Evolutionary conservation across 2,329 filamentous ascomycete genomes (phyloP), one percentile per base, ranked within the genome.

Genomic region (Cyphellophora attinorum): DNA sequence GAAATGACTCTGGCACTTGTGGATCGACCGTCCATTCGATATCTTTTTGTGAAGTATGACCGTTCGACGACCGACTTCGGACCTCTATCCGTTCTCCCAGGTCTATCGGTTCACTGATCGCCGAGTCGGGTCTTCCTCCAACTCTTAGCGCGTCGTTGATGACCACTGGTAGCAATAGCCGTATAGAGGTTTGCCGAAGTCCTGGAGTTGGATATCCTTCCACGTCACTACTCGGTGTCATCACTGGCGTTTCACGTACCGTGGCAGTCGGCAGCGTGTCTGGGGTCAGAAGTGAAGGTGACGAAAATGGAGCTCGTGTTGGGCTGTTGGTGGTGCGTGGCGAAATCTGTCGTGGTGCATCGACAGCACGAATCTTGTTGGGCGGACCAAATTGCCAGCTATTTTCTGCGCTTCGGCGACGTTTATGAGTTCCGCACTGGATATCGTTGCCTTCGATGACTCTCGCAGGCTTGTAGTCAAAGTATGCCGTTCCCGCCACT

Each of bases 11-110:
- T 3, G 65, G 65, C n/a, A 68, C 55, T 16, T 56, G 56, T 12
- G 55, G 45, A 30, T 65, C 59, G n/a, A 68, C 62, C 27, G 56
- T 60, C 65, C 64, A 68, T 34, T 65, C 56, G 19, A 68, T 65
- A 13, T 51, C 57, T 39, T 65, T 64, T 12, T 53, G 57, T 21
- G 55, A 58, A n/a, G 56, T 39, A 34, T 60, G 49, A n/a, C 64
- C 64, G 37, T 62, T 65, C 3, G 61, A 62, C 11, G 58, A 60
- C 34, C 58, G 51, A 5, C 60, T 58, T 27, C 55, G 59, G 31
- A 67, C 57, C 40, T 65, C 60, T 28, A 67, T 67, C 31, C 48
- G 55, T 47, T 67, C 64, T 3, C 65, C 64, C 29, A 55, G 50
- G 14, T 59, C 53, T 5, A 59, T 67, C n/a, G 52, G 51, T 41